Percentiles rank a stretch among this genome's conserved stretches.
Evolutionary conservation across 2,329 filamentous ascomycete genomes (phyloP).

Genomic region (Fusarium acutatum): DNA sequence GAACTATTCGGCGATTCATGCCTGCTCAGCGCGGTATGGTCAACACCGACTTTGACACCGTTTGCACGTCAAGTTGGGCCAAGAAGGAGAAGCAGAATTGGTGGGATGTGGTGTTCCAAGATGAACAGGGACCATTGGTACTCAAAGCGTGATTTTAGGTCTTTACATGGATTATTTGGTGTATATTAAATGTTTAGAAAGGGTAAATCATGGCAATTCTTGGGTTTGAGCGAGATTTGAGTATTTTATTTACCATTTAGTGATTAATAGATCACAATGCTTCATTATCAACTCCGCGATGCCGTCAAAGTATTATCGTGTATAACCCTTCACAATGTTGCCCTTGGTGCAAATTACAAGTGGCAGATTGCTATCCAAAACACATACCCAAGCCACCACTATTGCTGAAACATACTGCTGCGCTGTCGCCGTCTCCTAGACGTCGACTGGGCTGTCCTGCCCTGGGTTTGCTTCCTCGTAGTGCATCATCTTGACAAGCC

Average conservation of each 20-base stretch:
- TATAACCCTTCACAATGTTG: too few relatives aligned
- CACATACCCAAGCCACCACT: background rate
- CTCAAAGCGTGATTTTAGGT: conserved; percentile 1
- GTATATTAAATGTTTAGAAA: background rate
- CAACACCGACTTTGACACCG: background rate
- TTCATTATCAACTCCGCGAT: too few relatives aligned
- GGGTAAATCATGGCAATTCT: background rate
- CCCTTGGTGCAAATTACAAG: background rate
- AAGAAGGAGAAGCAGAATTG: conserved; percentile 22
- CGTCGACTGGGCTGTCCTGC: conserved; percentile 42
- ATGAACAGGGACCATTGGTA: conserved; percentile 3
- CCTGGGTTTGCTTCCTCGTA: conserved; percentile 57
- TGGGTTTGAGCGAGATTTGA: background rate
- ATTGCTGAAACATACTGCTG: background rate
- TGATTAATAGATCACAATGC: background rate
- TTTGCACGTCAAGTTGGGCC: conserved; percentile 11
- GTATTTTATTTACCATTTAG: background rate
- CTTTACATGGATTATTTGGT: background rate
- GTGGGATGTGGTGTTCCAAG: conserved; percentile 19
- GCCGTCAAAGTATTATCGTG: too few relatives aligned
- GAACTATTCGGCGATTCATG: conserved; percentile 19
- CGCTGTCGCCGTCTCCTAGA: background rate
- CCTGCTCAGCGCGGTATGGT: background rate
- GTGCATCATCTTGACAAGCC: conserved; percentile 55
- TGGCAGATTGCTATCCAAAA: background rate